Evolutionary conservation across 495 filamentous ascomycete species (phyloP), one percentile per base, ranked within the genome.

Genomic region (Staphylotrichum longicolle): DNA sequence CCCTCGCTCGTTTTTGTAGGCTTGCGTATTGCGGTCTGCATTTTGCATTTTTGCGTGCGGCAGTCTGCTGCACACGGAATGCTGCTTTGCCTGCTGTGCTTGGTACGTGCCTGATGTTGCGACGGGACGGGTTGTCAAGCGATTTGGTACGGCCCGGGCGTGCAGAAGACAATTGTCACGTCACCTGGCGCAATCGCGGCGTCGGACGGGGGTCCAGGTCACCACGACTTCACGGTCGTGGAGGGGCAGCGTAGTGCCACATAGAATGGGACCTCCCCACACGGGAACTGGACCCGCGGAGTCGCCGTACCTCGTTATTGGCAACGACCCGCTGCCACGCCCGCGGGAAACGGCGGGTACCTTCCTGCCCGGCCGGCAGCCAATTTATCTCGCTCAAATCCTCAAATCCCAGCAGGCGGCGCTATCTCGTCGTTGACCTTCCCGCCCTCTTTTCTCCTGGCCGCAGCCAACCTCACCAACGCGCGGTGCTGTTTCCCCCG

Each of bases 321-420:
- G 39, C 11, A 39, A 34, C 30, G 55, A 68, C 70, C 46, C 55
- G 56, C 45, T 45, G 45, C 11, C 55, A 51, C 45, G 60, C 62
- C 63, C 62, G 53, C 63, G 59, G 60, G 39, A 63, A 57, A 30
- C 52, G 58, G 40, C 52, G 7, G 60, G 54, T 66, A 70, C 60
- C 46, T 62, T 27, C 45, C 27, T 20, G 34, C 45, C n/a, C 41
- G 33, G 12, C 50, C 44, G 49, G 20, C 62, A 58, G 56, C 46
- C 69, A 71, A 71, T 71, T 71, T 71, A 71, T 71, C 67, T 67
- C 64, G 57, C 68, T 68, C 68, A 67, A 67, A 67, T 64, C 70
- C 68, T 68, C 68, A 67, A 67, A 67, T 64, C 70, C 65, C 40
- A 63, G 61, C 65, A 57, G 60, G 53, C 53, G 58, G 44, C 70